Evolutionary conservation across 2,329 filamentous ascomycete species (phyloP).

Genomic region (Fusarium sp.): DNA sequence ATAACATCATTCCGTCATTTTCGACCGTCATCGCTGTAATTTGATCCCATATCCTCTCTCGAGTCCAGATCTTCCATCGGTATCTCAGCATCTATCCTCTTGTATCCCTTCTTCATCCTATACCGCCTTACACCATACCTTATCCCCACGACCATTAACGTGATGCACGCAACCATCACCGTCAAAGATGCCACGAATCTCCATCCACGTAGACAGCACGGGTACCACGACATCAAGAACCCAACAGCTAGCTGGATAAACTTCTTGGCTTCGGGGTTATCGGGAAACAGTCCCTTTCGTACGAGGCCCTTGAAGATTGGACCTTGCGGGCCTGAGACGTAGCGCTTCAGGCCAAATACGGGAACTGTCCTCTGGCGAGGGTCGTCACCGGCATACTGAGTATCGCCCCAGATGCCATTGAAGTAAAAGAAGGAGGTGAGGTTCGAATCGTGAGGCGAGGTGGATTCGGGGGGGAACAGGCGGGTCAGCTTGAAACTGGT

Average conservation of each 20-base stretch:
- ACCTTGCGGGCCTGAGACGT: not conserved
- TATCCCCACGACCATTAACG: not conserved
- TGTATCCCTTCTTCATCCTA: not conserved
- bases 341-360: not conserved
- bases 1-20: not conserved
- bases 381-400: not conserved
- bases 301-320: not conserved
- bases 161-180: not conserved
- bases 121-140: not conserved
- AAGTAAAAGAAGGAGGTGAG: not conserved
- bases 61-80: conserved; percentile 47
- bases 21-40: not conserved
- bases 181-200: conserved; percentile 39
- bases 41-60: not conserved
- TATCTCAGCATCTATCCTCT: conserved; percentile 3
- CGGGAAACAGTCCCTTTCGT: conserved; percentile 18
- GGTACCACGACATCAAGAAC: conserved; percentile 45
- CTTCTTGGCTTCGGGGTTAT: conserved; percentile 25
- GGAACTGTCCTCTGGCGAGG: not conserved
- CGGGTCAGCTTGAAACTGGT: conserved; percentile 44
- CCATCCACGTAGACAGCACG: conserved; percentile 47
- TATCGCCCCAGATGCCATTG: not conserved
- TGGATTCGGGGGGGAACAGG: conserved; percentile 12
- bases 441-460: not conserved
- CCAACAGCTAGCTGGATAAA: conserved; percentile 39